Conservation (phyloP, 345 rosid genomes). For the Nephelium lappaceum region DNA sequence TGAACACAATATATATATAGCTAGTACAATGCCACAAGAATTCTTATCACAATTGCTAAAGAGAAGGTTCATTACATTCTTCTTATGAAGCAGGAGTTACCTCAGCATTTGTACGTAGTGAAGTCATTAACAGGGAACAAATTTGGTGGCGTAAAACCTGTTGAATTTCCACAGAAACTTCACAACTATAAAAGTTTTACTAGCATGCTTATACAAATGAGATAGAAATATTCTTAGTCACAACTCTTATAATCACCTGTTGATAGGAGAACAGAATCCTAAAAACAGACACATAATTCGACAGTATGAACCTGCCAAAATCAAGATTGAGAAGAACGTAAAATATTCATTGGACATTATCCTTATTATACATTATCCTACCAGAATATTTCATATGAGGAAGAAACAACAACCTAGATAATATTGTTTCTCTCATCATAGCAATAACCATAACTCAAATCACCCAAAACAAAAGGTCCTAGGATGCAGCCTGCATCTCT, state of each 20-base stretch:
- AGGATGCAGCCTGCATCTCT: neutral
- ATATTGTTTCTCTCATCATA: neutral
- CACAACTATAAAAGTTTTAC: slow-evolving; percentile 29
- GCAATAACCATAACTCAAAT: slow-evolving; percentile 3
- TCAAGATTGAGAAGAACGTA: slow-evolving; percentile 22
- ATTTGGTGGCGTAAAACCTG: slow-evolving; percentile 95
- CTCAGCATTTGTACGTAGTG: slow-evolving; percentile 92
- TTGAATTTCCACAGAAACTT: slow-evolving; percentile 34
- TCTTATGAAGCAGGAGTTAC: slow-evolving; percentile 38
- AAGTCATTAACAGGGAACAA: slow-evolving; percentile 97
- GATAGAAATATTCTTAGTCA: slow-evolving; percentile 11
- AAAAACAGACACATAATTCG: slow-evolving; percentile 82
- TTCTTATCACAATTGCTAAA: neutral
- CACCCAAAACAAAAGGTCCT: neutral
- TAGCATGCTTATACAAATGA: slow-evolving; percentile 24
- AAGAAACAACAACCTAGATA: neutral
- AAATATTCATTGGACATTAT: neutral
- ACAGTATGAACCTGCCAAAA: slow-evolving; percentile 77
- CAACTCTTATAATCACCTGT: slow-evolving; percentile 54
- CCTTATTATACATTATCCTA: neutral
- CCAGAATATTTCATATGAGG: neutral
- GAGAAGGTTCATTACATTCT: neutral
- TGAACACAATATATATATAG: slow-evolving; percentile 23
- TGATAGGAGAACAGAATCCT: slow-evolving; percentile 74
- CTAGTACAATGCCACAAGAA: neutral